Base-by-base conservation (phyloP, 202 grass and related monocot genomes). In the Carex arenaria region DNA sequence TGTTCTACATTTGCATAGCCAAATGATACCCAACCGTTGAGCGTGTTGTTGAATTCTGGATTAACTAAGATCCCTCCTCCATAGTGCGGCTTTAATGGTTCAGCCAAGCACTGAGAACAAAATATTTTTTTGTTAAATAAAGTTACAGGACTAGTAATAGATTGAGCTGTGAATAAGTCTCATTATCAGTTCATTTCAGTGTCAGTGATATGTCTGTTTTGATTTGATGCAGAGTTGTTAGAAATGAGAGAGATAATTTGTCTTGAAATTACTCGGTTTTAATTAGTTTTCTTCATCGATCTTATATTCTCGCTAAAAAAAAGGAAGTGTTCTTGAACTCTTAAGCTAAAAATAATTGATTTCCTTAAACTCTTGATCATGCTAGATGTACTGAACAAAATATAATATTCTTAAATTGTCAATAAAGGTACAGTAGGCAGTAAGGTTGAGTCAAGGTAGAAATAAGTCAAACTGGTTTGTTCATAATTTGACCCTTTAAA, bases 51-150 rank as follows among this genome's bases (percentile, higher is more conserved):
- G 3, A 73, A 92, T 17, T 89, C 68, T 30, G 53, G 61, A 19
- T 62, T 51, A 3, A 66, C 69, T 76, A 93, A 76, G 66, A 93
- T 88, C 63, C 91, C 88, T 63, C 91, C 86, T 78, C 68, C 88
- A 18, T 93, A 93, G 4, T 86, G 86, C 6, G 91, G 86, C 13
- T 90, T 90, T 42, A 80, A 55, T 3, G 91, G 86, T 85, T 84
- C 80, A 65, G 84, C 66, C 73, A 86, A 43, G 61, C 90, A 90
- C 87, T 90, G 79, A n/a, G 18, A 47, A 64, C 52, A 78, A 72
- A 76, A 20, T 19, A 60, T 20, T 78, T 45, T 42, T 45, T 45
- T 60, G 12, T 78, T 60, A 40, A 38, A 38, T 11, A 17, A 78
- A 59, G 30, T 59, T 78, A 34, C 18, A 26, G n/a, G 4, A 72